These are phyloP conservation scores for Candida ficus DNA, from an alignment of 805 yeast genomes.

Conservation along the genomic window DNA sequence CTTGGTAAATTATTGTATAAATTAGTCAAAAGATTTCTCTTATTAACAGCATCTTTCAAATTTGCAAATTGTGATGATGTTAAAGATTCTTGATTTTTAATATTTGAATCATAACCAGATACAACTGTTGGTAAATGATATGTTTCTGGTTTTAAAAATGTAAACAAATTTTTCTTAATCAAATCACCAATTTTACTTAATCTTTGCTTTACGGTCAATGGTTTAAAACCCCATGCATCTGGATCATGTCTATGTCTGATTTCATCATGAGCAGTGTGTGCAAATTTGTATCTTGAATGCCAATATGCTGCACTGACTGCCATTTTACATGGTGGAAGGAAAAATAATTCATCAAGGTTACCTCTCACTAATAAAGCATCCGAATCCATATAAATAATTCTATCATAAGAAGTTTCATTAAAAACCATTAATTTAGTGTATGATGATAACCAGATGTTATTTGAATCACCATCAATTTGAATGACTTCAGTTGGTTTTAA, in stretches of 20 bases:
- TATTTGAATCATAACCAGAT: no score
- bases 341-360: constrained; percentile 47
- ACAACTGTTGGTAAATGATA: no score
- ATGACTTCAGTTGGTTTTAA: constrained; percentile 16
- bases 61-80: not conserved
- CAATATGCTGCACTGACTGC: constrained; percentile 44
- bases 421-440: constrained; percentile 54
- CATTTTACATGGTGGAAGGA: constrained; percentile 40
- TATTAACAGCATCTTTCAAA: constrained; percentile 3
- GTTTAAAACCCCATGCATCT: constrained; percentile 21
- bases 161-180: constrained; percentile 5
- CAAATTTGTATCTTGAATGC: constrained; percentile 26
- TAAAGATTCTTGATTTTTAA: no score
- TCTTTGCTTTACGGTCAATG: constrained; percentile 19
- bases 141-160: not conserved
- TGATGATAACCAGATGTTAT: constrained; percentile 41
- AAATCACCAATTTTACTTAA: constrained; percentile 10
- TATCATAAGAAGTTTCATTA: constrained; percentile 41
- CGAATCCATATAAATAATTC: constrained; percentile 56
- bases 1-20: constrained; percentile 37
- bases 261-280: constrained; percentile 15
- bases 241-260: constrained; percentile 16
- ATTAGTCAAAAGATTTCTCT: constrained; percentile 19
- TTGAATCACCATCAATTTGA: constrained; percentile 12
- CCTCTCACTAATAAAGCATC: constrained; percentile 42